Evolutionary conservation across 768 basidiomycete species (phyloP).

Genomic region (Podaxis mareebaensis): DNA sequence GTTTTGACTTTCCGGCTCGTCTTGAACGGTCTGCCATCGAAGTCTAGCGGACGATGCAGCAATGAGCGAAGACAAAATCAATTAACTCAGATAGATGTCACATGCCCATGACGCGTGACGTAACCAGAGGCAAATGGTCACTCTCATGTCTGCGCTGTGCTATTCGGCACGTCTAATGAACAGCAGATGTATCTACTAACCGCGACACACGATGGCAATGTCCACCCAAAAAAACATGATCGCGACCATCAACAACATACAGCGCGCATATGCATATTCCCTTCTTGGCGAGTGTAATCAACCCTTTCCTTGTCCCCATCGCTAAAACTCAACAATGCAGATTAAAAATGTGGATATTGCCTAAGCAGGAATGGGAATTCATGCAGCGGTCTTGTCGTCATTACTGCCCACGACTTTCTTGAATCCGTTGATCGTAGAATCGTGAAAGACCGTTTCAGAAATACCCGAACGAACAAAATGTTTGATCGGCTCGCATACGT

Average conservation of each 20-base stretch:
- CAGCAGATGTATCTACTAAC: no score
- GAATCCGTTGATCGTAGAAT: conserved; percentile 37
- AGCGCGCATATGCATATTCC: conserved; percentile 26
- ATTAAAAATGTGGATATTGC: conserved; percentile 25
- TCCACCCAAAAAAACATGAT: no score
- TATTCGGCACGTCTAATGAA: no score
- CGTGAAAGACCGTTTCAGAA: conserved; percentile 36
- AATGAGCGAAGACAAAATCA: not conserved
- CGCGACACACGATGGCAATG: no score
- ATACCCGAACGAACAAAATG: conserved; percentile 29
- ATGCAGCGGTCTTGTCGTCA: conserved; percentile 27
- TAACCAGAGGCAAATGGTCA: no score
- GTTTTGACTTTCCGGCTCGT: conserved; percentile 39
- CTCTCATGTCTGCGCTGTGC: no score
- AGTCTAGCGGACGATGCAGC: not conserved
- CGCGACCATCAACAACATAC: not conserved
- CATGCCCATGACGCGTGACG: no score
- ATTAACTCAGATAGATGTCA: not conserved
- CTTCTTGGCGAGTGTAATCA: conserved; percentile 25
- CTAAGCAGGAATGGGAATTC: conserved; percentile 26
- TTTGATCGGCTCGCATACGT: conserved; percentile 22
- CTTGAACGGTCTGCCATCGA: conserved; percentile 42
- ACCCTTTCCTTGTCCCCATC: not conserved
- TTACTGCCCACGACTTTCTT: conserved; percentile 36
- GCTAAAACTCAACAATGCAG: conserved; percentile 21